These are phyloP conservation scores for Yarrowia sp. DNA, from an alignment of 805 yeast genomes.

Conservation along the genomic window DNA sequence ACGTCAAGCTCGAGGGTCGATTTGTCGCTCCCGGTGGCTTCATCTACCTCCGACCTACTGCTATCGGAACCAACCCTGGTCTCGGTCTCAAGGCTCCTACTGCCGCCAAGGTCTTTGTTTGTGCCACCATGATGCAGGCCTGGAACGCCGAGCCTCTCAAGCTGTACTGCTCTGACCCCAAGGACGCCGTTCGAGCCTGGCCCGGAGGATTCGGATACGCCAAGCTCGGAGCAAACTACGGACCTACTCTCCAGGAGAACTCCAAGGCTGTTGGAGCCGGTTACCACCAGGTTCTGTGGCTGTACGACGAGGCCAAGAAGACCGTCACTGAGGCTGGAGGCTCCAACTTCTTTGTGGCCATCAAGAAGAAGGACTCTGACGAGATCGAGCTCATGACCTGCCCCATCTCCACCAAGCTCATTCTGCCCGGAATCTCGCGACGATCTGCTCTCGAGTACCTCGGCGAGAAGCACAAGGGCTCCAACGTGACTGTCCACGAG, in stretches of 20 bases:
- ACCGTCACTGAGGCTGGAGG: slow-evolving; percentile 93
- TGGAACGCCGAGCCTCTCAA: slow-evolving; percentile 86
- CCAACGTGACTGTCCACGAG: slow-evolving; percentile 80
- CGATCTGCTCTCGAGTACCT: slow-evolving; percentile 78
- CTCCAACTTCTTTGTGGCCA: slow-evolving; percentile 89
- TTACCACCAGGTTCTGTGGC: slow-evolving; percentile 94
- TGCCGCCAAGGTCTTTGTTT: slow-evolving; percentile 79
- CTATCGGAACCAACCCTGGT: slow-evolving; percentile 88
- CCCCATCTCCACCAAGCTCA: slow-evolving; percentile 88
- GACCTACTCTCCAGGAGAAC: slow-evolving; percentile 92
- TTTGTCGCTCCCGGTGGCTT: slow-evolving; percentile 91
- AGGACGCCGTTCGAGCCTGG: slow-evolving; percentile 98
- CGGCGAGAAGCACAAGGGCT: slow-evolving; percentile 65
- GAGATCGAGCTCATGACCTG: slow-evolving; percentile 91
- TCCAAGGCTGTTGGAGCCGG: slow-evolving; percentile 86
- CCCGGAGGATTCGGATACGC: slow-evolving; percentile 98
- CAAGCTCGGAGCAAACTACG: slow-evolving; percentile 96
- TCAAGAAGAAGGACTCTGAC: slow-evolving; percentile 60
- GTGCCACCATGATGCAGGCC: slow-evolving; percentile 44
- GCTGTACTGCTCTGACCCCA: slow-evolving; percentile 92
- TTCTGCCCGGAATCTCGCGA: slow-evolving; percentile 94
- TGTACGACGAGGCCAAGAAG: slow-evolving; percentile 81
- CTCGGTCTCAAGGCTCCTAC: slow-evolving; percentile 84
- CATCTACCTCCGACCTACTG: slow-evolving; percentile 87
- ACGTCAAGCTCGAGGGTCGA: slow-evolving; percentile 67